Percentiles rank a stretch among this genome's conserved stretches.
Evolutionary conservation across 2,329 filamentous ascomycete species (phyloP).

Genomic region (Cytospora piceicola): DNA sequence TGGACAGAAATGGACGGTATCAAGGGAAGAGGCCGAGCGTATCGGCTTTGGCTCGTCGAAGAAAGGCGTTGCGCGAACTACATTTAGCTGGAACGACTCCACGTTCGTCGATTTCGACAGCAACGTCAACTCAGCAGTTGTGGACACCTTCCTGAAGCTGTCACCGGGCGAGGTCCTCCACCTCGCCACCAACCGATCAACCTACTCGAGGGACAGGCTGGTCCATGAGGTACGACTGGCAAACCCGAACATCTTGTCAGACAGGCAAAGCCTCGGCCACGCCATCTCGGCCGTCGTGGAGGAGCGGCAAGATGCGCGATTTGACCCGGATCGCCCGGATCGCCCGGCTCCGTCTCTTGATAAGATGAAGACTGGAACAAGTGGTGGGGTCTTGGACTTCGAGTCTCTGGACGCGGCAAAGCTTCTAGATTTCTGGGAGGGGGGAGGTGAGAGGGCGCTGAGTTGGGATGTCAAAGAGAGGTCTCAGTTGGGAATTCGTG

Average conservation of each 20-base stretch:
- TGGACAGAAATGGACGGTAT: conserved; percentile 11
- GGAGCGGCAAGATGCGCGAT: conserved; percentile 9
- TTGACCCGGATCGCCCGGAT: not conserved
- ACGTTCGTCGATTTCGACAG: conserved; percentile 30
- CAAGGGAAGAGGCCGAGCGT: conserved; percentile 12
- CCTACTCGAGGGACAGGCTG: conserved; percentile 50
- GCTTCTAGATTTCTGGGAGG: not conserved
- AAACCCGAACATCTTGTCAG: conserved; percentile 37
- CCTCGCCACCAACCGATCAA: conserved; percentile 52
- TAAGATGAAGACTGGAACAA: conserved; percentile 1
- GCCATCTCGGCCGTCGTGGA: conserved; percentile 18
- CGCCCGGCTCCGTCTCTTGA: not conserved
- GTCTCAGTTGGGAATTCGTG: not conserved
- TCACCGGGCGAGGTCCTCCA: conserved; percentile 54
- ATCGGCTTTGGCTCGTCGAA: conserved; percentile 30
- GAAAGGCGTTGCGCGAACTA: conserved; percentile 17
- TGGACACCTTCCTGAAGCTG: conserved; percentile 55
- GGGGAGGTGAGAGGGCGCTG: conserved; percentile 1
- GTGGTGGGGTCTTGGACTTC: conserved; percentile 27
- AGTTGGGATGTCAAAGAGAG: conserved; percentile 13
- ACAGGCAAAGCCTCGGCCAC: conserved; percentile 23
- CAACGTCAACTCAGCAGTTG: conserved; percentile 43
- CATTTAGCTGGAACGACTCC: conserved; percentile 41
- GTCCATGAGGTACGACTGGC: conserved; percentile 46
- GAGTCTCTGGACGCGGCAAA: not conserved